Conservation (phyloP, 2,329 filamentous ascomycete genomes). For the Colletotrichum nymphaeae region DNA sequence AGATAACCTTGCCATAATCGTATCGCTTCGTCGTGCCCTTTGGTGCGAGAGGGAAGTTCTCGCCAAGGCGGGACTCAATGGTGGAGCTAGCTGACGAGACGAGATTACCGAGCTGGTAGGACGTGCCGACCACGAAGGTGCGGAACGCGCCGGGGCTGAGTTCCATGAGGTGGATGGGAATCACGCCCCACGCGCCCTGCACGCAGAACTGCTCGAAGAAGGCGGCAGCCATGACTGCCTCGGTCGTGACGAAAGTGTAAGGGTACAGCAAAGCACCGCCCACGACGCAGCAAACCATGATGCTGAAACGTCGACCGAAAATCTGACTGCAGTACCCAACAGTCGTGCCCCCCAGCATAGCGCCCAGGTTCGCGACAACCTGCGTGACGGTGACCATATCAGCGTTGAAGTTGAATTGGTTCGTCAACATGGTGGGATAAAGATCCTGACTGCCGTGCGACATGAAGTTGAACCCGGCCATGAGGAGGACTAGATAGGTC, state of each 20-base stretch:
- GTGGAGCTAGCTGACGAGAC: slow-evolving; percentile 76
- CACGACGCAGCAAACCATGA: slow-evolving; percentile 70
- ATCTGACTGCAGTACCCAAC: slow-evolving; percentile 77
- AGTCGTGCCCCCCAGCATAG: slow-evolving; percentile 74
- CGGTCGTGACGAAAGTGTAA: slow-evolving; percentile 75
- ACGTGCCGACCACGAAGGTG: slow-evolving; percentile 79
- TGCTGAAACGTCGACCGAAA: slow-evolving; percentile 75
- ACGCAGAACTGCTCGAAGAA: slow-evolving; percentile 89
- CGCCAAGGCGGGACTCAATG: slow-evolving; percentile 81
- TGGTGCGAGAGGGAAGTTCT: slow-evolving; percentile 76
- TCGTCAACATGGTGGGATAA: slow-evolving; percentile 70
- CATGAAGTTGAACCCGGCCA: slow-evolving; percentile 95
- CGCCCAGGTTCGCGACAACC: slow-evolving; percentile 78
- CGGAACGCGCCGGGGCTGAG: slow-evolving; percentile 78
- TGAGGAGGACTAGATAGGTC: slow-evolving; percentile 84
- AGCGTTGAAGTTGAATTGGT: slow-evolving; percentile 63
- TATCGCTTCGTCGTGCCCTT: slow-evolving; percentile 64
- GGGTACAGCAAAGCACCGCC: slow-evolving; percentile 86
- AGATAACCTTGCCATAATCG: slow-evolving; percentile 86
- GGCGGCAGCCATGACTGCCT: slow-evolving; percentile 78
- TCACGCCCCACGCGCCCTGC: slow-evolving; percentile 80
- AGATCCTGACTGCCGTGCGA: slow-evolving; percentile 78
- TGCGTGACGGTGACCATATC: slow-evolving; percentile 76
- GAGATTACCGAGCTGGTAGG: slow-evolving; percentile 83
- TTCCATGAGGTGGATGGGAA: slow-evolving; percentile 85